A percentile compares a stretch with the other conserved stretches of the same genome.
These are phyloP conservation scores for Solanum peruvianum DNA, from an alignment of 257 asterid species.

Conservation along the genomic window DNA sequence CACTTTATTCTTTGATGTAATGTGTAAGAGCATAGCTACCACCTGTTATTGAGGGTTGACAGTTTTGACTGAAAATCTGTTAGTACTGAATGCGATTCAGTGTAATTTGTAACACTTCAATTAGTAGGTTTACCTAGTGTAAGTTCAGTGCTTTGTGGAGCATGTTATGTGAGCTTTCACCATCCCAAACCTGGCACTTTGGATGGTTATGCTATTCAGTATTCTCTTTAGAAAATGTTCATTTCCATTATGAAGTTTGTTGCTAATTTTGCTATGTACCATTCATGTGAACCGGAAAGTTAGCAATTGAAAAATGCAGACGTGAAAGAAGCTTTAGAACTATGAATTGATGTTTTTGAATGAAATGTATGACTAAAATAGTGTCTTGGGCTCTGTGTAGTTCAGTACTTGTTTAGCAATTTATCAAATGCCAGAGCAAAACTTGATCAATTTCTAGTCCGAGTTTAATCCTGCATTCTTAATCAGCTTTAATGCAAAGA, in stretches of 20 bases:
- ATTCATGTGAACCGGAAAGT: background rate
- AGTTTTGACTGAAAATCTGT: background rate
- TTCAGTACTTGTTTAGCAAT: background rate
- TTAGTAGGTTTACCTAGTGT: background rate
- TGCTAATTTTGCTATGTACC: background rate
- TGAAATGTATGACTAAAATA: background rate
- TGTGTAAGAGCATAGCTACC: background rate
- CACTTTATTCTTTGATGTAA: background rate
- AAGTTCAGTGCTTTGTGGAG: background rate
- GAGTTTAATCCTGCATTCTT: background rate
- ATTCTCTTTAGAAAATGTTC: background rate
- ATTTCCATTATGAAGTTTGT: background rate
- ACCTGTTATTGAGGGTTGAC: background rate
- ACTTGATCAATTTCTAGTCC: background rate
- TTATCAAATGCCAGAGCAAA: background rate
- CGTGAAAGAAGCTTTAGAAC: background rate
- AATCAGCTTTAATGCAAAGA: background rate
- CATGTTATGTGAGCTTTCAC: background rate
- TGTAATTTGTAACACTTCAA: background rate
- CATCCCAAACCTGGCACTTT: background rate
- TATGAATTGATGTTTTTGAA: background rate
- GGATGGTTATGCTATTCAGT: background rate
- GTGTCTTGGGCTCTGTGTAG: background rate
- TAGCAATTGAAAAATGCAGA: background rate
- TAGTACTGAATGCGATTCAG: background rate